Conservation (phyloP, 345 rosid species). For the Euphorbia lathyris region DNA sequence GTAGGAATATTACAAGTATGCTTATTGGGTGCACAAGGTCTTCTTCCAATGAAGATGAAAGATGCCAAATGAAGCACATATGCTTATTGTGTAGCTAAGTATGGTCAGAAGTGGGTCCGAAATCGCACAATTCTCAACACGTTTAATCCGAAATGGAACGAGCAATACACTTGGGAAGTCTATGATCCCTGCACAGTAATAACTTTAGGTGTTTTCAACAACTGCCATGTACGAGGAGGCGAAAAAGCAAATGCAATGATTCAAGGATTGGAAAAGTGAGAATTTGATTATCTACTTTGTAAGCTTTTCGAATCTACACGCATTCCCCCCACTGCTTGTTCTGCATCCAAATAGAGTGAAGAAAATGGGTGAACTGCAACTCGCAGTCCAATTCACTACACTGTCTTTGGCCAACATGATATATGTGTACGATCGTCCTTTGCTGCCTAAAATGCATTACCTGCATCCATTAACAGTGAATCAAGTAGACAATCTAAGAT, state of each 20-base stretch:
- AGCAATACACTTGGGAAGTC: constrained; percentile 21
- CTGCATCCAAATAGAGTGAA: constrained; percentile 15
- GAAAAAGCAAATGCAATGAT: constrained; percentile 10
- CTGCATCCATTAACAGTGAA: constrained; percentile 17
- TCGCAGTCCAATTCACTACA: constrained; percentile 14
- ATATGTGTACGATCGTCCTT: too few species aligned
- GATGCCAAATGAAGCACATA: constrained; percentile 13
- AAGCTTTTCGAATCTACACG: constrained; percentile 15
- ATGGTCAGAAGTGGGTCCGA: constrained; percentile 21
- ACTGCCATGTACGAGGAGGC: constrained; percentile 17
- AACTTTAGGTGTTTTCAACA: too few species aligned
- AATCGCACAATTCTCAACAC: constrained; percentile 11
- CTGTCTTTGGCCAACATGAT: constrained; percentile 13
- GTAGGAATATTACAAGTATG: too few species aligned
- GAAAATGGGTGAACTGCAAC: constrained; percentile 21
- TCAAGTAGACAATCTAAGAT: constrained; percentile 18
- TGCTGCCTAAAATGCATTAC: constrained; percentile 18
- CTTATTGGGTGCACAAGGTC: constrained; percentile 18
- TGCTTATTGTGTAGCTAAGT: constrained; percentile 20
- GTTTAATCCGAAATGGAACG: constrained; percentile 15
- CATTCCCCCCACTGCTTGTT: constrained; percentile 14
- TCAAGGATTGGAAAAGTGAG: constrained; percentile 15
- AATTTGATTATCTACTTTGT: constrained; percentile 9
- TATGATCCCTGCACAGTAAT: constrained; percentile 18
- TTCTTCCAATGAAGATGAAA: constrained; percentile 20